These are phyloP conservation scores for Venturiaceae sp. DNA, from an alignment of 2,329 filamentous ascomycete genomes.

Conservation along the genomic window DNA sequence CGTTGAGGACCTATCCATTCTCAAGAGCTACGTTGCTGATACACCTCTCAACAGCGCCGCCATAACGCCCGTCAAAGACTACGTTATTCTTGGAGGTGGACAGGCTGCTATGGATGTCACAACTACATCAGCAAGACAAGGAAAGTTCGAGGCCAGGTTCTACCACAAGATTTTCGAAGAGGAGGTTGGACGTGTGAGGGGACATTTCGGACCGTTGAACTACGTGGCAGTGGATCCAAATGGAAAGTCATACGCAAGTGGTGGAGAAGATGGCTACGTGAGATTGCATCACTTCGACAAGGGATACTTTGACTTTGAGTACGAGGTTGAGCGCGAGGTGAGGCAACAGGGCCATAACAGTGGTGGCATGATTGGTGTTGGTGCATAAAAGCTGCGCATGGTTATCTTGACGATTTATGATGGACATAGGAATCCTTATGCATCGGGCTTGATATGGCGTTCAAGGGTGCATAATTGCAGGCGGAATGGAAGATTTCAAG, in stretches of 20 bases:
- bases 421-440: neutral
- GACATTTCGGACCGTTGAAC: conserved; percentile 95
- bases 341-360: neutral
- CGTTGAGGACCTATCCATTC: conserved; percentile 73
- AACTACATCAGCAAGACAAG: conserved; percentile 83
- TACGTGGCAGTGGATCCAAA: conserved; percentile 89
- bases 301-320: conserved; percentile 96
- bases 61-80: conserved; percentile 94
- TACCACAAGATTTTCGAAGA: conserved; percentile 99
- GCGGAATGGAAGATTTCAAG: neutral
- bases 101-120: conserved; percentile 99
- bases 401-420: neutral
- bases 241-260: conserved; percentile 86
- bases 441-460: neutral
- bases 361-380: conserved; percentile 1
- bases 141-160: conserved; percentile 98
- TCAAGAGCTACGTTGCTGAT: conserved; percentile 88
- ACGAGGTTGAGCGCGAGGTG: conserved; percentile 86
- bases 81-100: conserved; percentile 93
- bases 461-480: neutral
- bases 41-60: conserved; percentile 93
- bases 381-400: neutral
- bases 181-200: conserved; percentile 92
- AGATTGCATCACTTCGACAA: conserved; percentile 98
- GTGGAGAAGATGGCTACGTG: conserved; percentile 97